Evolutionary conservation across 2,329 filamentous ascomycete genomes (phyloP).

Genomic region (Corinectria fuckeliana): DNA sequence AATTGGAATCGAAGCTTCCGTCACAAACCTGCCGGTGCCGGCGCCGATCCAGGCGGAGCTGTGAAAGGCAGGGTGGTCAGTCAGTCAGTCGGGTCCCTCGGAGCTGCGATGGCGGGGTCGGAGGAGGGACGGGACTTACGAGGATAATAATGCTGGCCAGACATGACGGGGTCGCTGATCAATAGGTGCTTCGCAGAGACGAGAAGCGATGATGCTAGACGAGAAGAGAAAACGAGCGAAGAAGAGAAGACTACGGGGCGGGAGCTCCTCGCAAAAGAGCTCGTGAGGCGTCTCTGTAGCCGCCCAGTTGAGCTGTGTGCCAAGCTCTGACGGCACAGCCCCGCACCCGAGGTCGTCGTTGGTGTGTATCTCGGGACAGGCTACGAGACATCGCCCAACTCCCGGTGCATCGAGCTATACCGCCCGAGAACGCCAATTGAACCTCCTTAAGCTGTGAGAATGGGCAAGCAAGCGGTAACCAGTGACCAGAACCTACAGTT

Average conservation of each 20-base stretch:
- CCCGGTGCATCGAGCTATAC: background rate
- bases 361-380: background rate
- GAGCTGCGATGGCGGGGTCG: background rate
- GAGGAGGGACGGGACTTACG: conserved; percentile 44
- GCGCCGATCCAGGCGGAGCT: conserved; percentile 51
- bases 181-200: background rate
- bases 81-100: conserved; percentile 27
- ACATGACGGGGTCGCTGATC: conserved; percentile 42
- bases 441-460: background rate
- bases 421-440: conserved; percentile 2
- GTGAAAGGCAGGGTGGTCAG: no score
- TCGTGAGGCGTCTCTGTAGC: conserved; percentile 16
- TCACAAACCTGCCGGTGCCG: conserved; percentile 39
- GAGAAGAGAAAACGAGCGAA: background rate
- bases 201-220: background rate
- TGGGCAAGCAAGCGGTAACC: background rate
- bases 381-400: background rate
- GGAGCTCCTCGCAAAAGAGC: conserved; percentile 6
- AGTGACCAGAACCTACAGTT: background rate
- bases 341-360: conserved; percentile 15
- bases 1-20: background rate
- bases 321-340: conserved; percentile 17
- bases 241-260: conserved; percentile 1
- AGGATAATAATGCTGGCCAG: conserved; percentile 54
- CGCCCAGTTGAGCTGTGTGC: conserved; percentile 16